These are phyloP conservation scores for Cymbopogon citratus DNA, from an alignment of 176 grass and related monocot species.

Conservation along the genomic window DNA sequence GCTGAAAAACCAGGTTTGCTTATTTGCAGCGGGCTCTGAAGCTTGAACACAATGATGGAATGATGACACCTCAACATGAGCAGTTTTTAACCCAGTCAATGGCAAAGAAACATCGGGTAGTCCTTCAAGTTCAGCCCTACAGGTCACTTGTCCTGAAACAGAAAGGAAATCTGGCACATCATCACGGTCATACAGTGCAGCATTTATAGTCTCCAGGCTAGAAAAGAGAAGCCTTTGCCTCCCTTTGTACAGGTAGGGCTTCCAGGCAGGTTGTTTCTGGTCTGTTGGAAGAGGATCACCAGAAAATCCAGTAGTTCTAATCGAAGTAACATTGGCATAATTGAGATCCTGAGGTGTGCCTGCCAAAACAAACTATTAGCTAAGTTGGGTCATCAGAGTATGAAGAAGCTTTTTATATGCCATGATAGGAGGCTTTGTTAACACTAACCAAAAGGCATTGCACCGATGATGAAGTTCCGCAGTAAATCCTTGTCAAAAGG, in stretches of 20 bases:
- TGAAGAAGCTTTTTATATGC: neutral
- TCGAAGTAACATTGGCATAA: conserved; percentile 60
- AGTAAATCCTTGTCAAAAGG: conserved; percentile 86
- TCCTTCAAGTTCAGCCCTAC: conserved; percentile 94
- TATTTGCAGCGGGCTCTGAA: conserved; percentile 71
- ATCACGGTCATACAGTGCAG: conserved; percentile 91
- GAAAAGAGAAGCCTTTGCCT: conserved; percentile 71
- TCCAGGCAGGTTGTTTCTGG: conserved; percentile 92
- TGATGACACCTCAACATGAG: conserved; percentile 59
- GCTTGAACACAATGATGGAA: conserved; percentile 90
- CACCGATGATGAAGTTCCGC: conserved; percentile 61
- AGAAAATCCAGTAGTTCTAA: conserved; percentile 71
- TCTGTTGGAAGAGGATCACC: conserved; percentile 60
- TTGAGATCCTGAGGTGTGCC: conserved; percentile 90
- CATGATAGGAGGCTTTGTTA: neutral
- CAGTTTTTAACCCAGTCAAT: conserved; percentile 66
- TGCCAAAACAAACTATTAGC: conserved; percentile 30
- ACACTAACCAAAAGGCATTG: conserved; percentile 97
- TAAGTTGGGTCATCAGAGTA: conserved; percentile 15
- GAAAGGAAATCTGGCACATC: conserved; percentile 89
- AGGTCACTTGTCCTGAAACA: conserved; percentile 85
- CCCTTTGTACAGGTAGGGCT: conserved; percentile 87
- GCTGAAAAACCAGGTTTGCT: conserved; percentile 83
- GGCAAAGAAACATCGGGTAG: conserved; percentile 87
- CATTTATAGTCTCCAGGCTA: conserved; percentile 68